phyloP scores from a whole-genome alignment of 2,329 filamentous ascomycete species.

The Scleromitrula shiraiana region DNA sequence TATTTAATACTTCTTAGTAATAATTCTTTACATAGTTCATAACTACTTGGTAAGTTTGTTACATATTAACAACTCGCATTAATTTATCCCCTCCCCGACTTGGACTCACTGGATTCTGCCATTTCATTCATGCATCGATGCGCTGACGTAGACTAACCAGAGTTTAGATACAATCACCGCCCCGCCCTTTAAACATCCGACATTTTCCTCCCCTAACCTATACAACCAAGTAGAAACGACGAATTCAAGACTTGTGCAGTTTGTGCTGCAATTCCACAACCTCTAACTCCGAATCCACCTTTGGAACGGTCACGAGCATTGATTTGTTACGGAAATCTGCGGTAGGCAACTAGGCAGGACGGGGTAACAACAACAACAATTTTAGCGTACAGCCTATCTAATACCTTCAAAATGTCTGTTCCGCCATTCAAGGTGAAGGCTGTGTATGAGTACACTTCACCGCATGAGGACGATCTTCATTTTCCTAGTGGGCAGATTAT shows the following conservation, averaged over 20 bases:
- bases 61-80: background rate
- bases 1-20: background rate
- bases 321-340: conserved; percentile 3
- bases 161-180: conserved; percentile 24
- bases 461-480: conserved; percentile 89
- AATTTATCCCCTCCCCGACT: background rate
- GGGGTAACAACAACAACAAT: conserved; percentile 6
- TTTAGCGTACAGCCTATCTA: background rate
- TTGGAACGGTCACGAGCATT: conserved; percentile 1
- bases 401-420: conserved; percentile 49
- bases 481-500: conserved; percentile 84
- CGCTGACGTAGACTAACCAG: conserved; percentile 29
- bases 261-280: background rate
- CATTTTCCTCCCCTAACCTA: conserved; percentile 7
- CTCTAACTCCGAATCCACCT: background rate
- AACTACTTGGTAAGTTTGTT: background rate
- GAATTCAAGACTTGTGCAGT: background rate
- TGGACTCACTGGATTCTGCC: background rate
- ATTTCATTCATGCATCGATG: conserved; percentile 22
- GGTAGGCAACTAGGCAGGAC: conserved; percentile 7
- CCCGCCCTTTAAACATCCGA: conserved; percentile 17
- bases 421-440: conserved; percentile 89
- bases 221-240: conserved; percentile 9
- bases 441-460: conserved; percentile 86
- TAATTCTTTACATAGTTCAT: background rate